These are phyloP conservation scores for Talaromyces sp. DNA, from an alignment of 2,329 filamentous ascomycete species.

Conservation along the genomic window DNA sequence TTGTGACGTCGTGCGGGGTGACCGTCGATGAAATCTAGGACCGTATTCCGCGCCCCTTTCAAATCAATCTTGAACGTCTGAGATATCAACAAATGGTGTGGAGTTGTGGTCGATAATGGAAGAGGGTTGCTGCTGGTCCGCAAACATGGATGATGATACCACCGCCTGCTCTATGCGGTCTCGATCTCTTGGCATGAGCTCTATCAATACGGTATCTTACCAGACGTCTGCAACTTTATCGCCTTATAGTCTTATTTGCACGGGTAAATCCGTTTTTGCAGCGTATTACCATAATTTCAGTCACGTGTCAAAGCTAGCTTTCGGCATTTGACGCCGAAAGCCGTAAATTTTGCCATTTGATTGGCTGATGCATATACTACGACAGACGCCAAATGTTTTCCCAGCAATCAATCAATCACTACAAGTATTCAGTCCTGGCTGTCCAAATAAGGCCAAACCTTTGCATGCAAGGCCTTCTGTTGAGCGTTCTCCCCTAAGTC, in stretches of 20 bases:
- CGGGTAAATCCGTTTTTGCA: background rate
- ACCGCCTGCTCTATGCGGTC: conserved; percentile 1
- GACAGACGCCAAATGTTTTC: background rate
- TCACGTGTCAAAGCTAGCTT: background rate
- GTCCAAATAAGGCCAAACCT: conserved; percentile 23
- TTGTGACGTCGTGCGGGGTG: background rate
- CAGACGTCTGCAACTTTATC: background rate
- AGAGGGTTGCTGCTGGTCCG: background rate
- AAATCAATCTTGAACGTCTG: background rate
- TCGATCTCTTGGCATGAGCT: conserved; percentile 1
- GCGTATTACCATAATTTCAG: background rate
- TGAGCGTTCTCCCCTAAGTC: conserved; percentile 20
- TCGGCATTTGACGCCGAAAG: background rate
- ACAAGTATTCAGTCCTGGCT: no score
- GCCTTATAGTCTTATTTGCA: no score
- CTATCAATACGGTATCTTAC: background rate
- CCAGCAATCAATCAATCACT: background rate
- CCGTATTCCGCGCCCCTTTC: background rate
- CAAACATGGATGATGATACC: conserved; percentile 7
- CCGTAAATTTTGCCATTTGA: background rate
- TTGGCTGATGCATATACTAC: background rate
- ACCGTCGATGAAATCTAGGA: background rate
- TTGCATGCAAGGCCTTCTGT: conserved; percentile 23
- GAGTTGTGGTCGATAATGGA: background rate
- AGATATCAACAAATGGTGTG: background rate